phyloP scores from a whole-genome alignment of 2,329 filamentous ascomycete genomes.

The Ceratocystis alfenasii region DNA sequence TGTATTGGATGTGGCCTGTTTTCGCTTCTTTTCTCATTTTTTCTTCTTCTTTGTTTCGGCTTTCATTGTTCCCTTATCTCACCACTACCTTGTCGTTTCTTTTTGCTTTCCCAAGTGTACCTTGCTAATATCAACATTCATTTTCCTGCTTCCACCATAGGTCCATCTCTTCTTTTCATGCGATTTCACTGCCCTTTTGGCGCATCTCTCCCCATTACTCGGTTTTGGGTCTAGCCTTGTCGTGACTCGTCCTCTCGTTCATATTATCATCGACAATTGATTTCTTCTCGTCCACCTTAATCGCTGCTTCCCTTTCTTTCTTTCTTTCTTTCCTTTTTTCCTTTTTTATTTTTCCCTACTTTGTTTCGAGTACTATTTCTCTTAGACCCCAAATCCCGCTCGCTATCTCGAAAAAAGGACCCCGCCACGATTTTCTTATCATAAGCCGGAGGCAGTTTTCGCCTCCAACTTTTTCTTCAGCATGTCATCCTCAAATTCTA shows the following conservation, averaged over 20 bases:
- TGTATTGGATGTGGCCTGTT: conserved; percentile 9
- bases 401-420: background rate
- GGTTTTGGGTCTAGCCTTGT: background rate
- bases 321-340: background rate
- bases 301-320: background rate
- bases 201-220: background rate
- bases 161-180: background rate
- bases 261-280: background rate
- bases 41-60: conserved; percentile 6
- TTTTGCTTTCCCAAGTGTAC: background rate
- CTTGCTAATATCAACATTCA: background rate
- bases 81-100: background rate
- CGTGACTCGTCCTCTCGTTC: conserved; percentile 7
- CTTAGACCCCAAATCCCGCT: background rate
- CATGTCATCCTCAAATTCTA: conserved; percentile 30
- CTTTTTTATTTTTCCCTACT: background rate
- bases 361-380: background rate
- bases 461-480: background rate
- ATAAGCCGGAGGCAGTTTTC: background rate
- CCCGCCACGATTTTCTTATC: conserved; percentile 1
- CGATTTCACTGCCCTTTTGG: background rate
- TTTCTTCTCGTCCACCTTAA: background rate
- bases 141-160: background rate
- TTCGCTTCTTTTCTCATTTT: conserved; percentile 8
- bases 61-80: conserved; percentile 11